Percentiles rank a stretch among this genome's conserved stretches.
These are phyloP conservation scores for Eucalyptus shirleyi DNA, from an alignment of 345 rosid genomes.

Conservation along the genomic window DNA sequence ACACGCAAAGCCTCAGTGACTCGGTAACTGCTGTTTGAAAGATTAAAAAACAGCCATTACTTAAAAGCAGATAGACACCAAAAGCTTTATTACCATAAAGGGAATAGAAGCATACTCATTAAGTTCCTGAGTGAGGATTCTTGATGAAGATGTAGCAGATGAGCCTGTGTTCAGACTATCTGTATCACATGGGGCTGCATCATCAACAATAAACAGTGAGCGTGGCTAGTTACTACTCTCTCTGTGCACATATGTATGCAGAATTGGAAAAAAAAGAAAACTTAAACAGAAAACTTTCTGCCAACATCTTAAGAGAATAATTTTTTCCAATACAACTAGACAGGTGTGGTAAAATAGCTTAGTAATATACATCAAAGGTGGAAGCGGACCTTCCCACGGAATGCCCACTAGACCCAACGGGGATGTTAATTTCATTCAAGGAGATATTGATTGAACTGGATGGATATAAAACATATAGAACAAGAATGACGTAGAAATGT, in stretches of 20 bases:
- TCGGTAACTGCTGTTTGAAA: conserved; percentile 54
- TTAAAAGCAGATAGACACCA: not conserved
- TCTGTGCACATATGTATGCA: not conserved
- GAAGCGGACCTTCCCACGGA: not conserved
- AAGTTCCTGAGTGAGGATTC: conserved; percentile 51
- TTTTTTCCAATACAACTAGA: not conserved
- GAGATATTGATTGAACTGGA: not conserved
- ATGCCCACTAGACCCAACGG: not conserved
- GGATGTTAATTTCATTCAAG: not conserved
- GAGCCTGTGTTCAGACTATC: conserved; percentile 85
- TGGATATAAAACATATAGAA: not conserved
- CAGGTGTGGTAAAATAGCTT: not conserved
- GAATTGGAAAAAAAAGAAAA: not conserved
- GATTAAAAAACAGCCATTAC: not conserved
- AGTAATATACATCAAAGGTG: not conserved
- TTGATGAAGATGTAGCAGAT: conserved; percentile 53
- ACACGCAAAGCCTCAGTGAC: conserved; percentile 91
- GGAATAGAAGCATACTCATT: conserved; percentile 48
- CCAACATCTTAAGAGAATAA: not conserved
- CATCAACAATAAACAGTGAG: not conserved
- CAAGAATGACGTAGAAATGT: not conserved
- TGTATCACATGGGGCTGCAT: conserved; percentile 55
- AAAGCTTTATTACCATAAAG: not conserved
- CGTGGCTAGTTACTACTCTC: not conserved
- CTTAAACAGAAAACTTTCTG: not conserved